A percentile compares a stretch with the other conserved stretches of the same genome.
Evolutionary conservation across 768 basidiomycete genomes (phyloP).

Genomic region (Pleurotus djamor): DNA sequence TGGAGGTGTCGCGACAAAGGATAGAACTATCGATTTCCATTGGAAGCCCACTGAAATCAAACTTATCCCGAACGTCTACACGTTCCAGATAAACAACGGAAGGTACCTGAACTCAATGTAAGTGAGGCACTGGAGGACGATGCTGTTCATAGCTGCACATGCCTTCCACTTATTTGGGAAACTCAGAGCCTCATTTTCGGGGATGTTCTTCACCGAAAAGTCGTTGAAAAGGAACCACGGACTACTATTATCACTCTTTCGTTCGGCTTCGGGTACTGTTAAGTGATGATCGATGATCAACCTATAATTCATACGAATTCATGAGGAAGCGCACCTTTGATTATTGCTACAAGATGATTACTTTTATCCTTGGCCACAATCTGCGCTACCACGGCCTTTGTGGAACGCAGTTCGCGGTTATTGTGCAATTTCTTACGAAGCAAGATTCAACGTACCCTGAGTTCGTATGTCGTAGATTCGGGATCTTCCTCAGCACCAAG

Average conservation of each 20-base stretch:
- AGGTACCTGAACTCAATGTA: conserved; percentile 56
- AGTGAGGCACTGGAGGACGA: not conserved
- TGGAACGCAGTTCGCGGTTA: not conserved
- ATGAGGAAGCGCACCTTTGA: conserved; percentile 60
- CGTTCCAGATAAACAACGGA: conserved; percentile 91
- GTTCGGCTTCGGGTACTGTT: conserved; percentile 65
- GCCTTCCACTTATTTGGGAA: conserved; percentile 95
- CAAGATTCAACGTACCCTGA: conserved; percentile 53
- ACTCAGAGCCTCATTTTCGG: conserved; percentile 84
- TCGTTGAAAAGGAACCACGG: conserved; percentile 98
- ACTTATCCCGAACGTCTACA: conserved; percentile 47
- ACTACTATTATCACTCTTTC: conserved; percentile 32
- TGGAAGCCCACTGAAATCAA: conserved; percentile 69
- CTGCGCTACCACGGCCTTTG: conserved; percentile 79
- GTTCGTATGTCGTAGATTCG: conserved; percentile 58
- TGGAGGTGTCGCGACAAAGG: conserved; percentile 83
- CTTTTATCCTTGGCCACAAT: conserved; percentile 67
- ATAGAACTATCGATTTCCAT: conserved; percentile 70
- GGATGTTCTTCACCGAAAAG: conserved; percentile 82
- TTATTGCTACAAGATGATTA: conserved; percentile 85
- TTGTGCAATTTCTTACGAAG: no score
- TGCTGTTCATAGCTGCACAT: conserved; percentile 11
- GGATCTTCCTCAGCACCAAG: conserved; percentile 56
- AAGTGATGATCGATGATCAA: not conserved
- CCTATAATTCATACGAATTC: no score